A percentile compares a stretch with the other conserved stretches of the same genome.
Evolutionary conservation across 2,329 filamentous ascomycete species (phyloP).

Genomic region (Verticillium tricorpus): DNA sequence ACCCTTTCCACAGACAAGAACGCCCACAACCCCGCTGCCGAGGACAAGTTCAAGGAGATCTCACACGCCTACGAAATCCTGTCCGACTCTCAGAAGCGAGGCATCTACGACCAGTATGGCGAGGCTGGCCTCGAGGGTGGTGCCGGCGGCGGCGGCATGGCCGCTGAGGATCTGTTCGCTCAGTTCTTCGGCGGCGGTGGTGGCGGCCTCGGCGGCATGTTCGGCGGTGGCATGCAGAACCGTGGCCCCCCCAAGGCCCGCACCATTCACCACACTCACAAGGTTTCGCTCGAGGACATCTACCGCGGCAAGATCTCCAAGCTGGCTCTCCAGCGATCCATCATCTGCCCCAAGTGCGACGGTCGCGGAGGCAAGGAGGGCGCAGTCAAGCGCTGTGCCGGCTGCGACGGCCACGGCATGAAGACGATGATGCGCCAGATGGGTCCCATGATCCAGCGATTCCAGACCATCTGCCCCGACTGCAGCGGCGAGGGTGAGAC

Average conservation of each 20-base stretch:
- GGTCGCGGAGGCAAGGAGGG: constrained; percentile 96
- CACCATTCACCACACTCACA: constrained; percentile 97
- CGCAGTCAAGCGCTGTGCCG: constrained; percentile 86
- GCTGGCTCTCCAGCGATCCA: constrained; percentile 91
- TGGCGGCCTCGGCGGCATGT: constrained; percentile 74
- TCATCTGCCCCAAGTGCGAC: constrained; percentile 93
- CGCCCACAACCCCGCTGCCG: constrained; percentile 83
- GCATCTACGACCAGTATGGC: constrained; percentile 94
- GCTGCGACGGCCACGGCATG: constrained; percentile 93
- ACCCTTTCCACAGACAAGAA: constrained; percentile 73
- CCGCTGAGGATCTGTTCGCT: constrained; percentile 91
- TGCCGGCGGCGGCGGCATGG: constrained; percentile 76
- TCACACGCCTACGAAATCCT: constrained; percentile 95
- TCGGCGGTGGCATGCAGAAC: constrained; percentile 70
- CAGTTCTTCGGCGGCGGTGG: constrained; percentile 87
- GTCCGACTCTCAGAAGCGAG: constrained; percentile 85
- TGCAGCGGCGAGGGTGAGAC: constrained; percentile 97
- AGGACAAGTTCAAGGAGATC: constrained; percentile 98
- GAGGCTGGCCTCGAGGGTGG: constrained; percentile 94
- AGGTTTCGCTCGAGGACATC: constrained; percentile 95
- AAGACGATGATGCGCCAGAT: constrained; percentile 99
- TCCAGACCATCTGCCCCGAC: constrained; percentile 98
- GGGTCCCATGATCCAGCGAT: constrained; percentile 99
- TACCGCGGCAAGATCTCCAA: constrained; percentile 98
- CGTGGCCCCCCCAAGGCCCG: constrained; percentile 82